A percentile compares a stretch with the other conserved stretches of the same genome.
Conservation (phyloP, 805 yeast species). For the Ogataea trehalophila region DNA sequence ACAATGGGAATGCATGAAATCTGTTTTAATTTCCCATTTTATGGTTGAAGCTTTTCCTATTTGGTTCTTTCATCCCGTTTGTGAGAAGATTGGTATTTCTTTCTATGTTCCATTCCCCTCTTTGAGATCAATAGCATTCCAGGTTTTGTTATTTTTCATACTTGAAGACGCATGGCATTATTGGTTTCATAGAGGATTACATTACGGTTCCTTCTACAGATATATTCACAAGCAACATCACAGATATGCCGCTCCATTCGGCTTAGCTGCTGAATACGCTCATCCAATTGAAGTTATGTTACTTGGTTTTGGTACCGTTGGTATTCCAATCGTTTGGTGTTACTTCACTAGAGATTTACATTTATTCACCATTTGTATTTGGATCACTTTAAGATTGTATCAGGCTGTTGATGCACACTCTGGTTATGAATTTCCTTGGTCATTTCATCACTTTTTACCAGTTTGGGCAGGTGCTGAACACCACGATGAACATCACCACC, state of each 20-base stretch:
- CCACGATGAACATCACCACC: slow-evolving; percentile 96
- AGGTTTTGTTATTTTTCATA: slow-evolving; percentile 73
- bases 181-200: slow-evolving; percentile 89
- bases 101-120: slow-evolving; percentile 84
- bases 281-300: slow-evolving; percentile 92
- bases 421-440: slow-evolving; percentile 97
- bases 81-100: slow-evolving; percentile 73
- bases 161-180: slow-evolving; percentile 96
- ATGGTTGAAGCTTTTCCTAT: slow-evolving; percentile 93
- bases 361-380: slow-evolving; percentile 78
- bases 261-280: slow-evolving; percentile 95
- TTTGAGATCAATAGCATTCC: slow-evolving; percentile 50
- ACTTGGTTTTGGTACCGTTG: slow-evolving; percentile 93
- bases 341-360: slow-evolving; percentile 73
- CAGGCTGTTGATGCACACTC: slow-evolving; percentile 98
- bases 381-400: slow-evolving; percentile 85
- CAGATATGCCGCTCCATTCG: slow-evolving; percentile 96
- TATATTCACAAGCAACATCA: slow-evolving; percentile 97
- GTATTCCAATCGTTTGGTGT: slow-evolving; percentile 85
- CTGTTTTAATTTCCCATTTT: slow-evolving; percentile 81
- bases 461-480: slow-evolving; percentile 99
- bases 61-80: slow-evolving; percentile 94
- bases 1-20: slow-evolving; percentile 88
- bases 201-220: slow-evolving; percentile 84
- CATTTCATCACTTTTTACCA: slow-evolving; percentile 86